Conservation (phyloP, 2,329 filamentous ascomycete genomes). For the Pyrenophora graminea region DNA sequence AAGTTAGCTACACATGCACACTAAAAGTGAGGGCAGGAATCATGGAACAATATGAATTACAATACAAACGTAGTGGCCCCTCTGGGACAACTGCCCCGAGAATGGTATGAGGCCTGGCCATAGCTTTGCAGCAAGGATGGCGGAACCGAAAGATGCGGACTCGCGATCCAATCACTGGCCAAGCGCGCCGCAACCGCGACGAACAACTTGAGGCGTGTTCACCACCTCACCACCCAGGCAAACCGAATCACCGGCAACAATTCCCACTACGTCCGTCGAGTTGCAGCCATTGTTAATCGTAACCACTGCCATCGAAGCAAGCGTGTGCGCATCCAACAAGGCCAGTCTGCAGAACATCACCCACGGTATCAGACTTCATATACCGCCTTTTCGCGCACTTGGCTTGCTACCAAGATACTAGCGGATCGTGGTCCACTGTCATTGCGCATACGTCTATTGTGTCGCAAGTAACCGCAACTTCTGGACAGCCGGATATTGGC, state of each 20-base stretch:
- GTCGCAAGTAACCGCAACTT: not conserved
- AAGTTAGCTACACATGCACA: not conserved
- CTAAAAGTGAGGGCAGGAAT: not conserved
- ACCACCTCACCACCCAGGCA: constrained; percentile 1
- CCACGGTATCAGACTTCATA: not conserved
- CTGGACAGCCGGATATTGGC: not conserved
- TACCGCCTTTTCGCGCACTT: constrained; percentile 10
- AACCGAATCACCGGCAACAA: not conserved
- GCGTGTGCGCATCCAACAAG: not conserved
- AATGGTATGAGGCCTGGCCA: not conserved
- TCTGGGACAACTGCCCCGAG: not conserved
- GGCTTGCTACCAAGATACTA: not conserved
- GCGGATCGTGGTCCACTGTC: not conserved
- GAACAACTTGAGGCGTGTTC: constrained; percentile 9
- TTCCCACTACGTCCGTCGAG: not conserved
- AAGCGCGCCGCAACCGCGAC: constrained; percentile 20
- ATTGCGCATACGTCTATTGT: not conserved
- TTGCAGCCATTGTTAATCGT: not conserved
- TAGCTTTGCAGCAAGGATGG: constrained; percentile 14
- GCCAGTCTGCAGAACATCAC: not conserved
- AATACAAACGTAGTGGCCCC: not conserved
- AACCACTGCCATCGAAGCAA: not conserved
- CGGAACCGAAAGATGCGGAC: constrained; percentile 15
- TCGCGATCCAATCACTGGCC: constrained; percentile 23
- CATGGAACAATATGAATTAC: no score